A percentile compares a stretch with the other conserved stretches of the same genome.
phyloP scores from a whole-genome alignment of 2,329 filamentous ascomycete genomes.

The Colletotrichum eremochloae region DNA sequence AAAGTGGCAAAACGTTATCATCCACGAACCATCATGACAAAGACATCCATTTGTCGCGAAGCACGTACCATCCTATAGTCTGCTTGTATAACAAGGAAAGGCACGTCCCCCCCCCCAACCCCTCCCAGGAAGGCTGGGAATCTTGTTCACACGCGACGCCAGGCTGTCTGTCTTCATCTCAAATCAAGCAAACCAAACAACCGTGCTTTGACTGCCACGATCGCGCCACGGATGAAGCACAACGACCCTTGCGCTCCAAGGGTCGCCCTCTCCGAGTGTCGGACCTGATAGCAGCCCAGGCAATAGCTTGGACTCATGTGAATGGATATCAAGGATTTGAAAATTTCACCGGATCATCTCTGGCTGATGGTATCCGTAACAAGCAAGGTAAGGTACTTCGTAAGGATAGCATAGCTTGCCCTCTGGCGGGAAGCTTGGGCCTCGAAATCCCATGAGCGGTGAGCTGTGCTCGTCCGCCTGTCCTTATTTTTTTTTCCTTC shows the following conservation, averaged over 20 bases:
- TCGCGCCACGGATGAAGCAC: neutral
- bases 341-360: neutral
- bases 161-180: neutral
- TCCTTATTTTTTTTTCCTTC: neutral
- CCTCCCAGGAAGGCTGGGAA: neutral
- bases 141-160: neutral
- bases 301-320: neutral
- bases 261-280: neutral
- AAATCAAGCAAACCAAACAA: constrained; percentile 7
- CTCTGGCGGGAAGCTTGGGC: neutral
- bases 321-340: neutral
- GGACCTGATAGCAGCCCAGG: neutral
- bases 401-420: neutral
- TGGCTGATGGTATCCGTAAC: neutral
- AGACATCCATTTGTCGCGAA: neutral
- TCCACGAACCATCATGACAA: neutral
- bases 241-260: neutral
- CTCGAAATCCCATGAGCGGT: neutral
- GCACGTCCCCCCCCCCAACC: neutral
- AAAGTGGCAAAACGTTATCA: neutral
- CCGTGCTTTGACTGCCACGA: neutral
- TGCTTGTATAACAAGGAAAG: neutral
- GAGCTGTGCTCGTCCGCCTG: neutral
- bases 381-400: neutral
- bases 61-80: neutral